These are phyloP conservation scores for Pythium volutum DNA, from an alignment of 352 stramenopile genomes.

Conservation along the genomic window DNA sequence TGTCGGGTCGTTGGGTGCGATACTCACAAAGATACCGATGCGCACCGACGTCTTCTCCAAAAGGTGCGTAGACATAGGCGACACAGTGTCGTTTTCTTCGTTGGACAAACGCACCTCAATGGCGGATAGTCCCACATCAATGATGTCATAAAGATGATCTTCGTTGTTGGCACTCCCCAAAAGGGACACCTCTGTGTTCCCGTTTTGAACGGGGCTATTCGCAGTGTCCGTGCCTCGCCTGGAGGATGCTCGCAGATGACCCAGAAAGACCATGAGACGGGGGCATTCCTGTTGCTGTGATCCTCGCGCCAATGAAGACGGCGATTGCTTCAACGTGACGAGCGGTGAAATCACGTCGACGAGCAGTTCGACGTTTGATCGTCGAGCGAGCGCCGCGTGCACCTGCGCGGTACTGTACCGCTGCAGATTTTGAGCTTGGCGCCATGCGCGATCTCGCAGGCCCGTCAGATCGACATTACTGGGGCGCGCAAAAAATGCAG, in stretches of 20 bases:
- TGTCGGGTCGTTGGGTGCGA: conserved; percentile 71
- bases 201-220: neutral
- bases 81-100: conserved; percentile 5
- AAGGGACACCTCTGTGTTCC: neutral
- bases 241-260: conserved; percentile 67
- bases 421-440: conserved; percentile 68
- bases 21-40: conserved; percentile 75
- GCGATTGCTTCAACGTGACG: conserved; percentile 66
- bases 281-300: conserved; percentile 7
- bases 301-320: conserved; percentile 11
- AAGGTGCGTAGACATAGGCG: conserved; percentile 34
- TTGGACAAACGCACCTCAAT: conserved; percentile 66
- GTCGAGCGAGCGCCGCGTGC: conserved; percentile 56
- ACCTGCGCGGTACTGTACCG: conserved; percentile 76
- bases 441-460: conserved; percentile 69
- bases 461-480: conserved; percentile 74
- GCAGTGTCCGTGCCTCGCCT: conserved; percentile 32
- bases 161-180: conserved; percentile 4
- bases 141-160: conserved; percentile 65
- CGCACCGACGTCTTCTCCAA: conserved; percentile 73
- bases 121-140: conserved; percentile 73
- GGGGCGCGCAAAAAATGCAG: conserved; percentile 68
- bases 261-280: conserved; percentile 68
- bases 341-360: conserved; percentile 80
- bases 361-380: conserved; percentile 69